phyloP scores from a whole-genome alignment of 1,284 basidiomycete genomes.

The Wallemia hederae region DNA sequence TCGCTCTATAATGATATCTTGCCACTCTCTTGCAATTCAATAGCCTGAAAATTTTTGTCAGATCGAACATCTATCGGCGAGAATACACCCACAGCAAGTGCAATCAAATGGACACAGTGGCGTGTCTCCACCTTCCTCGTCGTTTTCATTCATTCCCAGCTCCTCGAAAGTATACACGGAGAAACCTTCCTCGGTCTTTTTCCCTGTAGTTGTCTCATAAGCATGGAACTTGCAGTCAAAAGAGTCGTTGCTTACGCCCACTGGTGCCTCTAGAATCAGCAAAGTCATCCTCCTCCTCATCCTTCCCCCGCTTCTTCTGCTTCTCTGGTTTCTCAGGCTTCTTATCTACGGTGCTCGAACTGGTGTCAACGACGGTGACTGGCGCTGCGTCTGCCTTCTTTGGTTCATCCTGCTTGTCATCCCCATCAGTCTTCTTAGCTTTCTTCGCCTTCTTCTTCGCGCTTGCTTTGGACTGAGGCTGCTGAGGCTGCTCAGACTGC shows the following conservation, averaged over 20 bases:
- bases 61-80: too few relatives aligned
- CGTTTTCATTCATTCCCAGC: not conserved
- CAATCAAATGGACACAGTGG: conserved; percentile 1
- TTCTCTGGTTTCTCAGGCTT: not conserved
- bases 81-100: not conserved
- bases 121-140: not conserved
- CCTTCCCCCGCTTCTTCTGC: not conserved
- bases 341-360: not conserved
- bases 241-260: not conserved
- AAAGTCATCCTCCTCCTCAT: not conserved
- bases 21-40: too few relatives aligned
- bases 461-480: not conserved
- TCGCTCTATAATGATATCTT: too few relatives aligned
- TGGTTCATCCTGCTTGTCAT: not conserved
- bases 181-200: not conserved
- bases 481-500: too few relatives aligned
- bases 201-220: not conserved
- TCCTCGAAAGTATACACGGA: not conserved
- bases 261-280: conserved; percentile 1
- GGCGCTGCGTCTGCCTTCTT: not conserved
- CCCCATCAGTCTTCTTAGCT: not conserved
- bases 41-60: too few relatives aligned
- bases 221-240: not conserved
- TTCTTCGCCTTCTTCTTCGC: not conserved
- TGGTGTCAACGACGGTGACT: not conserved